These are phyloP conservation scores for Gigaspora rosea DNA, from an alignment of 192 early-diverging fungal species.

Conservation along the genomic window DNA sequence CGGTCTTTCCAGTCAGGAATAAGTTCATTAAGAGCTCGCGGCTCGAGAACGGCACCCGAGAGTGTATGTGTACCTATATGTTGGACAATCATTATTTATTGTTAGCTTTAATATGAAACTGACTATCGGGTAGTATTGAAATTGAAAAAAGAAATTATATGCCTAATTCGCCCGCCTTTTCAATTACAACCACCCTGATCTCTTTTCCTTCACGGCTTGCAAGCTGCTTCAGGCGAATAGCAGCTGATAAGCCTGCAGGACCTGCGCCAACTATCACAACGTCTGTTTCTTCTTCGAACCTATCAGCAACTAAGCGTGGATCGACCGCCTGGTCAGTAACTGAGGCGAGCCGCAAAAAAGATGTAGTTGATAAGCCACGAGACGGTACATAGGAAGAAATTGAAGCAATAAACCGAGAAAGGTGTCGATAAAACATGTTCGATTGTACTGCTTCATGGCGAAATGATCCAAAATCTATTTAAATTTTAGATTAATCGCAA, in stretches of 20 bases:
- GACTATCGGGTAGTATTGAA: not conserved
- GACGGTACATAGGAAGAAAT: not conserved
- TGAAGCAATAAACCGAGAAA: too few species aligned
- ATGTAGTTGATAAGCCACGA: not conserved
- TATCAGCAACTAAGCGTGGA: constrained; percentile 56
- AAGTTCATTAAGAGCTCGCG: constrained; percentile 88
- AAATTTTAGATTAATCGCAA: too few species aligned
- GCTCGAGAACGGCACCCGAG: constrained; percentile 94
- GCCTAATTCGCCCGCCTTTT: constrained; percentile 94
- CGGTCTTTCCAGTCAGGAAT: constrained; percentile 98
- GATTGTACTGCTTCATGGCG: too few species aligned
- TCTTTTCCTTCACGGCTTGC: constrained; percentile 83
- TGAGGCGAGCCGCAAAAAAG: constrained; percentile 33
- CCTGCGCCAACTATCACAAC: constrained; percentile 96
- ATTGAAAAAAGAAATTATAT: not conserved
- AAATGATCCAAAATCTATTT: too few species aligned
- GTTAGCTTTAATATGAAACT: not conserved
- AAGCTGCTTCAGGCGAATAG: constrained; percentile 91
- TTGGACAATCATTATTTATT: not conserved
- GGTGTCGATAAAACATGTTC: too few species aligned
- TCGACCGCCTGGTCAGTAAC: constrained; percentile 48
- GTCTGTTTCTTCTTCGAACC: constrained; percentile 86
- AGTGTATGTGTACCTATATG: constrained; percentile 86
- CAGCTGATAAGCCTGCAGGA: constrained; percentile 92
- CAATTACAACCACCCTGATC: constrained; percentile 85